Conservation (phyloP, 2,329 filamentous ascomycete genomes). For the Tothia fuscella region DNA sequence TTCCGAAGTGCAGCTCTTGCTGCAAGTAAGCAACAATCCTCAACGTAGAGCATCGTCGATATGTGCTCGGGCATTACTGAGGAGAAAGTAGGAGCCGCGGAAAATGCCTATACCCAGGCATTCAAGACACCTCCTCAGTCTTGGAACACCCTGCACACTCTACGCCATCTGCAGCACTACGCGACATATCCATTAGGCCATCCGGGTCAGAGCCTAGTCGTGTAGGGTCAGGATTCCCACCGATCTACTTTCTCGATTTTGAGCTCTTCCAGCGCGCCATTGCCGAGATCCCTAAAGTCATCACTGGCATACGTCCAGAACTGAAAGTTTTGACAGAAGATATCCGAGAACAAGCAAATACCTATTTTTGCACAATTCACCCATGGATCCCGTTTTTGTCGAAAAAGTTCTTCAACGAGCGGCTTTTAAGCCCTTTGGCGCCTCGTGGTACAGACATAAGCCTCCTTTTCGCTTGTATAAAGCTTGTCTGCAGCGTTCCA, state of each 20-base stretch:
- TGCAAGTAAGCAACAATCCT: no score
- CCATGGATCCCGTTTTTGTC: conserved; percentile 17
- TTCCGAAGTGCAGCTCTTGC: no score
- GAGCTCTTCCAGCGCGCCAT: neutral
- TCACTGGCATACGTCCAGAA: no score
- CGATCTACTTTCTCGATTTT: neutral
- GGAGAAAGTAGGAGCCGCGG: no score
- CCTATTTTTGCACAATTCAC: conserved; percentile 15
- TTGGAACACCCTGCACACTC: no score
- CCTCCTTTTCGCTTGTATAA: conserved; percentile 16
- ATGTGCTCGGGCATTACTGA: no score
- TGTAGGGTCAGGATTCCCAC: neutral
- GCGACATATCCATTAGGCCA: no score
- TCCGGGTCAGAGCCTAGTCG: no score
- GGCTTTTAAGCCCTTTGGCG: conserved; percentile 16
- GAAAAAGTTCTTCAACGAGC: conserved; percentile 16
- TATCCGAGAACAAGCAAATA: conserved; percentile 9
- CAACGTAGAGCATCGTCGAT: no score
- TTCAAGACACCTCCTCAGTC: no score
- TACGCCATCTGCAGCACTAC: no score
- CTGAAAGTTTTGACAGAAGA: neutral
- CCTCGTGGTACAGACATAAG: conserved; percentile 17
- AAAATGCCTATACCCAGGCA: no score
- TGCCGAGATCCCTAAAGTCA: neutral
- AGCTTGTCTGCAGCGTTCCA: neutral